Evolutionary conservation across 495 filamentous ascomycete species (phyloP), one percentile per base, ranked within the genome.

Genomic region (Viridothelium virens): DNA sequence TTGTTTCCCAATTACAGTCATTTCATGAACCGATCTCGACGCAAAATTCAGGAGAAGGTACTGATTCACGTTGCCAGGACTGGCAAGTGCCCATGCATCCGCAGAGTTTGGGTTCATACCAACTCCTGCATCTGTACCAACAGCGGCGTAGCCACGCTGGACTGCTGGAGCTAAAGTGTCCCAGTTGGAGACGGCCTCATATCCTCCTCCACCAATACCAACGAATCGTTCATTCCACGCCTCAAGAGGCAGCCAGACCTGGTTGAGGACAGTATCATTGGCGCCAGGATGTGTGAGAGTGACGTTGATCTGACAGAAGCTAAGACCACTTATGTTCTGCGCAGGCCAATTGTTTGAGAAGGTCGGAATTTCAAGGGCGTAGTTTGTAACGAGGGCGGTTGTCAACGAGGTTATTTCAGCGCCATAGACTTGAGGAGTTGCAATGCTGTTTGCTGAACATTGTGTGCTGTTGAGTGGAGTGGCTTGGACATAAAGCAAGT

Each of bases 191-290:
- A 25, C 18, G 11, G 78, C 76, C 10, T 63, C 63, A 38, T 67
- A 85, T 3, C 78, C 81, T 3, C 74, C 79, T 0, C 83, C 81
- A 6, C 83, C 81, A 14, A 80, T 46, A 11, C 71, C 76, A 53
- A 77, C 71, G 25, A 82, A 69, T 2, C 78, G 69, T 2, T 70
- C 74, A 61, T 82, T 82, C 80, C 80, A 82, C 2, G 74, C 46
- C n/a, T 16, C 62, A 3, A 74, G 53, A 0, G 80, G 80, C 0
- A 83, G 73, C 71, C 75, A 77, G 6, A 78, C 66, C 37, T 75
- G 66, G 12, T 75, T 75, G 31, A 67, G 64, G n/a, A 82, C 68
- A 3, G 31, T 67, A 63, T 82, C 77, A 38, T 75, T 64, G 48
- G 73, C 65, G 1, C 78, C 80, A 0, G 78, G 76, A 66, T 82